These are phyloP conservation scores for Pugionium cornutum DNA, from an alignment of 345 rosid genomes.

Conservation along the genomic window DNA sequence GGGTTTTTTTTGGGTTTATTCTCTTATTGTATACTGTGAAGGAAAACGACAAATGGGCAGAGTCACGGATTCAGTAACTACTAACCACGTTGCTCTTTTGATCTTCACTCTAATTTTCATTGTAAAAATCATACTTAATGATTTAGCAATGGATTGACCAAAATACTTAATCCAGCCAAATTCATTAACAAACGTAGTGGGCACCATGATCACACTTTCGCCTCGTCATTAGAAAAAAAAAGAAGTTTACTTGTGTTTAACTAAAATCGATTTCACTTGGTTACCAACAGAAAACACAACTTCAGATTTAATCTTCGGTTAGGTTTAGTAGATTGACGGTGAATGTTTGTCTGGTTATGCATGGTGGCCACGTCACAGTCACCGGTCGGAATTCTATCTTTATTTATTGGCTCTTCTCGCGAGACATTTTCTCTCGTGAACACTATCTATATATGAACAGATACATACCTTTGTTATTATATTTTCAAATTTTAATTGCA, in stretches of 20 bases:
- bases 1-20: slow-evolving; percentile 5
- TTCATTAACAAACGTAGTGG: slow-evolving; percentile 19
- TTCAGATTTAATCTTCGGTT: slow-evolving; percentile 16
- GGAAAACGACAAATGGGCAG: slow-evolving; percentile 28
- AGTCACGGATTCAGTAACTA: slow-evolving; percentile 35
- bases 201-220: slow-evolving; percentile 21
- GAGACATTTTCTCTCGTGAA: not conserved
- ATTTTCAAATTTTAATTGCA: not conserved
- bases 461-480: too few species aligned
- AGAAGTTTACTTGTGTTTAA: not conserved
- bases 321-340: slow-evolving; percentile 23
- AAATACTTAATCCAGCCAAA: not conserved
- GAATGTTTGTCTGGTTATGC: slow-evolving; percentile 26
- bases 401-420: not conserved
- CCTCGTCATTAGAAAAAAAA: not conserved
- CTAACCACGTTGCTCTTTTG: slow-evolving; percentile 27
- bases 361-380: slow-evolving; percentile 27
- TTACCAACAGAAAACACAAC: slow-evolving; percentile 11
- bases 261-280: slow-evolving; percentile 5
- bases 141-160: slow-evolving; percentile 20
- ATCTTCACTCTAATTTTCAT: slow-evolving; percentile 5
- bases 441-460: not conserved
- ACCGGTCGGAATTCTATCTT: slow-evolving; percentile 3
- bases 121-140: not conserved
- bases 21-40: not conserved